Conservation (phyloP, 306 rosid genomes). For the Lithocarpus polystachyus region DNA sequence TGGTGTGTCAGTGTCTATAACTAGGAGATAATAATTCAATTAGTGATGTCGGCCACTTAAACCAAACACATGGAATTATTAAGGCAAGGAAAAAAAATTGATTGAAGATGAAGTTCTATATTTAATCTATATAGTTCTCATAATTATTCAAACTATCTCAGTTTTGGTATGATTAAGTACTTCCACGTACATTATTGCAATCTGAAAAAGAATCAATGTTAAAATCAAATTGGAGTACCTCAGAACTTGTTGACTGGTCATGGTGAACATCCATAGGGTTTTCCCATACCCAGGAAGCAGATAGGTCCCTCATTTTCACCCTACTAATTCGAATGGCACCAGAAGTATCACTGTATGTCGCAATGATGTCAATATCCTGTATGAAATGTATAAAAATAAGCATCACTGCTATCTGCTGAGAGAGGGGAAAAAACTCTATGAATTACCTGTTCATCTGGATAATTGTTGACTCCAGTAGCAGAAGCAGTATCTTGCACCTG, state of each 20-base stretch:
- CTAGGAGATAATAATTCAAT: constrained; percentile 6
- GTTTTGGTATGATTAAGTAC: background rate
- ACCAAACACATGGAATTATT: constrained; percentile 9
- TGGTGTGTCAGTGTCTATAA: constrained; percentile 14
- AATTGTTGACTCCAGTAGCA: constrained; percentile 29
- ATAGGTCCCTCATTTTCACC: constrained; percentile 73
- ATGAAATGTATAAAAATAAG: constrained; percentile 33
- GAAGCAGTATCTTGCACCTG: constrained; percentile 50
- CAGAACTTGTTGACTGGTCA: constrained; percentile 46
- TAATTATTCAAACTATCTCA: background rate
- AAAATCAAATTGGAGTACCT: constrained; percentile 45
- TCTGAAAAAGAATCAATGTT: background rate
- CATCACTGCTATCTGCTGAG: constrained; percentile 6
- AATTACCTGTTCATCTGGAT: constrained; percentile 68
- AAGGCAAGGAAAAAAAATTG: background rate
- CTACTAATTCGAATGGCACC: constrained; percentile 68
- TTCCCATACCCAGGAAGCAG: constrained; percentile 94
- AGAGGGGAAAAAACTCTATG: constrained; percentile 10
- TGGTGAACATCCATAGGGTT: constrained; percentile 49
- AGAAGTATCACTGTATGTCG: constrained; percentile 62
- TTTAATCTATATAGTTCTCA: too few relatives aligned
- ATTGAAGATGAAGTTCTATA: background rate
- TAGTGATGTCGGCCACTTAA: constrained; percentile 8
- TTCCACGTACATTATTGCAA: background rate
- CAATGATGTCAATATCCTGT: constrained; percentile 86